Evolutionary conservation across 495 filamentous ascomycete species (phyloP).

Genomic region (Penicillium cosmopolitanum): DNA sequence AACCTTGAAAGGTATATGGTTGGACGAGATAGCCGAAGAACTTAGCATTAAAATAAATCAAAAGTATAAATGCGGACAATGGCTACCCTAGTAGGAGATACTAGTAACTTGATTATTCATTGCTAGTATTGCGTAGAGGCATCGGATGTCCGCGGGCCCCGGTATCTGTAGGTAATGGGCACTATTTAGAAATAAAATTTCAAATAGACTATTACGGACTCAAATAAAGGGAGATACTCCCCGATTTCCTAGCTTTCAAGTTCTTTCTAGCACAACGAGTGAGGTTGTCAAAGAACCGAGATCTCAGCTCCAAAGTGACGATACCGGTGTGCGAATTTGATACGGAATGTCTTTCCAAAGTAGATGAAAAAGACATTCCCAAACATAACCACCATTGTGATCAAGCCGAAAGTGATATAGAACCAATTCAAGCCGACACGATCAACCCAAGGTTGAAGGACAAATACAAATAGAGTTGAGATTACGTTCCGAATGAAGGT

Average conservation of each 20-base stretch:
- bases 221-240: too few relatives aligned
- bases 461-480: slow-evolving; percentile 37
- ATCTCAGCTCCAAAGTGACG: slow-evolving; percentile 18
- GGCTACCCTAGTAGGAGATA: too few relatives aligned
- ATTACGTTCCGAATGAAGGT: slow-evolving; percentile 37
- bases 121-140: too few relatives aligned
- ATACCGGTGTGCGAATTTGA: slow-evolving; percentile 15
- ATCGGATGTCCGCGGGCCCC: too few relatives aligned
- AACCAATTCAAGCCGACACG: slow-evolving; percentile 26
- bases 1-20: not conserved
- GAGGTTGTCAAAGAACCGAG: not conserved
- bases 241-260: not conserved
- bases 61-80: too few relatives aligned
- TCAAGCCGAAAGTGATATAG: slow-evolving; percentile 27
- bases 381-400: slow-evolving; percentile 17
- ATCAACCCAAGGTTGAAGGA: slow-evolving; percentile 36
- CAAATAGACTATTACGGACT: too few relatives aligned
- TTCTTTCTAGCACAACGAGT: not conserved
- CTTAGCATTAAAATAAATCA: not conserved
- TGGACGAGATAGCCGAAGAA: not conserved
- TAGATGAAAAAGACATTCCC: slow-evolving; percentile 29
- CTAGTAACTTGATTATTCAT: too few relatives aligned
- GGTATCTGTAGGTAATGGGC: too few relatives aligned
- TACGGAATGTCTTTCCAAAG: slow-evolving; percentile 23
- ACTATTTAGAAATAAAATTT: too few relatives aligned